Conservation (phyloP, 495 filamentous ascomycete species). For the Trichoderma gamsii region DNA sequence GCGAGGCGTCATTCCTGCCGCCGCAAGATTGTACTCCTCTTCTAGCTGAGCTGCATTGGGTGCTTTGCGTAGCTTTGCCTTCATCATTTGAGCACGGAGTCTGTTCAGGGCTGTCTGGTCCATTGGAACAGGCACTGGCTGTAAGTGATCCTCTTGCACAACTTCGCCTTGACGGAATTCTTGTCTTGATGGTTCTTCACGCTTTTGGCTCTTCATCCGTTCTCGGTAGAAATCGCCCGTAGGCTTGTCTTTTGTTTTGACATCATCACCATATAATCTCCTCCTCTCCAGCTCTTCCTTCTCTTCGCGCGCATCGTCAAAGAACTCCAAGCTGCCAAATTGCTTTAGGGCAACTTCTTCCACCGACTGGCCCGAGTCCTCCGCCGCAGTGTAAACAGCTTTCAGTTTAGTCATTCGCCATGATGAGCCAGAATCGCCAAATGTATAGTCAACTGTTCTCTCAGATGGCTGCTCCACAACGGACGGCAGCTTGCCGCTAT, state of each 20-base stretch:
- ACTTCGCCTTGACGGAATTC: conserved; percentile 29
- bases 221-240: conserved; percentile 81
- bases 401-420: conserved; percentile 96
- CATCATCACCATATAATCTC: conserved; percentile 76
- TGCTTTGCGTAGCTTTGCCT: conserved; percentile 74
- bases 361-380: conserved; percentile 61
- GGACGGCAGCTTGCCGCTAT: conserved; percentile 33
- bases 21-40: conserved; percentile 71
- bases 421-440: conserved; percentile 82
- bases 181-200: conserved; percentile 26
- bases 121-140: conserved; percentile 33
- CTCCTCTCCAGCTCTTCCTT: conserved; percentile 85
- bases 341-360: conserved; percentile 78
- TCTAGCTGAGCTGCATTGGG: conserved; percentile 75
- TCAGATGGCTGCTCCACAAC: conserved; percentile 45
- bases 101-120: conserved; percentile 79
- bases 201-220: conserved; percentile 43
- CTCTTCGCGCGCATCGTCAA: conserved; percentile 93
- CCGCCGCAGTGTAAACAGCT: conserved; percentile 72
- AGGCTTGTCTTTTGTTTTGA: conserved; percentile 81
- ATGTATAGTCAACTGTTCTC: conserved; percentile 71
- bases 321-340: conserved; percentile 74
- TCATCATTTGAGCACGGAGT: conserved; percentile 88
- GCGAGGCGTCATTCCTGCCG: conserved; percentile 44
- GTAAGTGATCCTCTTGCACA: conserved; percentile 38